Evolutionary conservation across 2,329 filamentous ascomycete genomes (phyloP), one percentile per base, ranked within the genome.

Genomic region (Plectosphaerella plurivora): DNA sequence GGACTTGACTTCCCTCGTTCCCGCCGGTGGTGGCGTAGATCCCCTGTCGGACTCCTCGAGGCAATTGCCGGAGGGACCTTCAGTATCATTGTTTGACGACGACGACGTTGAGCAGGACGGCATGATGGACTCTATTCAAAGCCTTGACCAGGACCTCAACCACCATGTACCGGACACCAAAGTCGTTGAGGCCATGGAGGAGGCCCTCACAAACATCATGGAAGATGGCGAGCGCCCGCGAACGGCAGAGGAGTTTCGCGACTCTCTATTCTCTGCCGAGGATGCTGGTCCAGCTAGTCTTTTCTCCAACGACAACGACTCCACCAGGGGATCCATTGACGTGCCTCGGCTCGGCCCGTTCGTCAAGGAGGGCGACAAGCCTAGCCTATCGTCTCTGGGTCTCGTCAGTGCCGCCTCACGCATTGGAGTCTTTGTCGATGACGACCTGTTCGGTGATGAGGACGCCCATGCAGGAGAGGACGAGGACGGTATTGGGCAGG

Each of bases 401-500:
- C 81, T 99, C 5, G 90, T 99, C 2, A 95, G 91, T 54, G 87
- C 88, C 6, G 89, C 90, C 14, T 91, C 89, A 15, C 86, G 91
- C 20, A 91, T 92, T 54, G 92, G 93, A 1, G 94, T 99, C 2
- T 99, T 99, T 67, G 84, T 89, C 7, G 89, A 96, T 59, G 89
- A 97, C 64, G 91, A 97, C 64, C 81, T 99, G 5, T 97, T 97
- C 65, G 88, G 86, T 2, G 93, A 97, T 57, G 90, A 96, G 63
- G 84, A 89, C 61, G 91, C 86, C 61, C 91, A 91, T 59, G 76
- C 92, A 6, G 88, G 92, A 50, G 93, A 97, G 60, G 91, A 96
- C 61, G 85, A 87, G 50, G 89, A 91, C 49, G 90, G 93, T 53
- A 78, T 79, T 1, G 82, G 84, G 10, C 77, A 77, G 20, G 75